Evolutionary conservation across 345 rosid genomes (phyloP).

Genomic region (Dovyalis caffra): DNA sequence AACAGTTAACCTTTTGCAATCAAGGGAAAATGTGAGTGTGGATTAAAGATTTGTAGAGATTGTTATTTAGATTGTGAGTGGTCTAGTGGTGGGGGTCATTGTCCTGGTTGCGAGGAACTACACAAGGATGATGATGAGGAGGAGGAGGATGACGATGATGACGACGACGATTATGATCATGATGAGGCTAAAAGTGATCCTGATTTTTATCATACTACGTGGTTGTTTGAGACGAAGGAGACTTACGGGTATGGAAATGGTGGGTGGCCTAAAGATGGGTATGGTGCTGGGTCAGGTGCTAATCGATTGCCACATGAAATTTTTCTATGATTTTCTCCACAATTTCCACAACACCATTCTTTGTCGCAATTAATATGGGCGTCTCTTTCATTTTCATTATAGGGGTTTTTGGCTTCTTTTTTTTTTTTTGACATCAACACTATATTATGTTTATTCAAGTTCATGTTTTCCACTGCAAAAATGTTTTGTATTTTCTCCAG

Average conservation of each 20-base stretch:
- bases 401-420: too few relatives aligned
- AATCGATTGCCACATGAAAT: slow-evolving; percentile 40
- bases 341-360: slow-evolving; percentile 33
- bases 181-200: slow-evolving; percentile 45
- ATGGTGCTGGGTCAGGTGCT: slow-evolving; percentile 51
- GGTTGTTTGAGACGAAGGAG: slow-evolving; percentile 85
- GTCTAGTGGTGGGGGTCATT: slow-evolving; percentile 44
- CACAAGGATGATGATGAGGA: slow-evolving; percentile 49
- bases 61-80: slow-evolving; percentile 60
- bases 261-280: slow-evolving; percentile 76
- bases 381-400: slow-evolving; percentile 20
- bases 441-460: too few relatives aligned
- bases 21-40: slow-evolving; percentile 60
- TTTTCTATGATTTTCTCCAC: slow-evolving; percentile 27
- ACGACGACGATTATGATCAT: slow-evolving; percentile 31
- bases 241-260: slow-evolving; percentile 83
- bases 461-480: too few relatives aligned
- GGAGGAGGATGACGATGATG: slow-evolving; percentile 9
- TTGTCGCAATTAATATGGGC: slow-evolving; percentile 33
- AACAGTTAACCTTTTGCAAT: too few relatives aligned
- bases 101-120: slow-evolving; percentile 80
- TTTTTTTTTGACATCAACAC: too few relatives aligned
- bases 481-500: too few relatives aligned
- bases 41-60: slow-evolving; percentile 63
- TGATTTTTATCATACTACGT: slow-evolving; percentile 69